Evolutionary conservation across 1,284 basidiomycete genomes (phyloP).

Genomic region (Chiua sp.): DNA sequence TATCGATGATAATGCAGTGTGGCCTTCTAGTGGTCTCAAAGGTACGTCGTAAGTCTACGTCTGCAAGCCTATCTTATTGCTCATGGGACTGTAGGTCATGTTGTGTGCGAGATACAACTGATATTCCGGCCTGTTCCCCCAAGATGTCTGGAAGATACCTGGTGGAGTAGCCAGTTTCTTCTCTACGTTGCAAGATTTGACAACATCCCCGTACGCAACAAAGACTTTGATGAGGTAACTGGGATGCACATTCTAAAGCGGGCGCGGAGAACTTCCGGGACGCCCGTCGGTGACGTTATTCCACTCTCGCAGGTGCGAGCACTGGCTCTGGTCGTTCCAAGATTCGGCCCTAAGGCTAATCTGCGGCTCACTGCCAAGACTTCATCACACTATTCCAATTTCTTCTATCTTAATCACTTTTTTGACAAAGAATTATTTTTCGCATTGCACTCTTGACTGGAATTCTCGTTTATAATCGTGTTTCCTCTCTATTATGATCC

Average conservation of each 20-base stretch:
- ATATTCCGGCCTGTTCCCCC: slow-evolving; percentile 27
- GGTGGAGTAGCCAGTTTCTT: slow-evolving; percentile 11
- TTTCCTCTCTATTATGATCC: no score
- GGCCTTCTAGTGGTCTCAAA: slow-evolving; percentile 29
- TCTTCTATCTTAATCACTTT: slow-evolving; percentile 37
- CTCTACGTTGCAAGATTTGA: slow-evolving; percentile 30
- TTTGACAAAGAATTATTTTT: slow-evolving; percentile 34
- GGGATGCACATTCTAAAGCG: slow-evolving; percentile 30
- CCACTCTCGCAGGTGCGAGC: slow-evolving; percentile 27
- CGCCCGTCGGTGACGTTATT: slow-evolving; percentile 32
- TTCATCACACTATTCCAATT: slow-evolving; percentile 22
- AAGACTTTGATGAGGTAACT: background rate
- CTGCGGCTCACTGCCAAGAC: slow-evolving; percentile 24
- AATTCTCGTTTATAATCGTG: no score
- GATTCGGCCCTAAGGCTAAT: slow-evolving; percentile 33
- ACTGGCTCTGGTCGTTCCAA: slow-evolving; percentile 28
- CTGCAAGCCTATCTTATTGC: background rate
- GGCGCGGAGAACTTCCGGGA: slow-evolving; percentile 14
- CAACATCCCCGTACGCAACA: slow-evolving; percentile 27
- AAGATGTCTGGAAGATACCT: background rate
- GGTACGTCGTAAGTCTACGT: slow-evolving; percentile 14
- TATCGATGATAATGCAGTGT: slow-evolving; percentile 18
- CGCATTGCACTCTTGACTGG: no score
- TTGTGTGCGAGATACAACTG: slow-evolving; percentile 26
- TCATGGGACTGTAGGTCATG: slow-evolving; percentile 26